A percentile compares a stretch with the other conserved stretches of the same genome.
Evolutionary conservation across 192 early-diverging fungal species (phyloP).

Genomic region (Fimicolochytrium jonesii): DNA sequence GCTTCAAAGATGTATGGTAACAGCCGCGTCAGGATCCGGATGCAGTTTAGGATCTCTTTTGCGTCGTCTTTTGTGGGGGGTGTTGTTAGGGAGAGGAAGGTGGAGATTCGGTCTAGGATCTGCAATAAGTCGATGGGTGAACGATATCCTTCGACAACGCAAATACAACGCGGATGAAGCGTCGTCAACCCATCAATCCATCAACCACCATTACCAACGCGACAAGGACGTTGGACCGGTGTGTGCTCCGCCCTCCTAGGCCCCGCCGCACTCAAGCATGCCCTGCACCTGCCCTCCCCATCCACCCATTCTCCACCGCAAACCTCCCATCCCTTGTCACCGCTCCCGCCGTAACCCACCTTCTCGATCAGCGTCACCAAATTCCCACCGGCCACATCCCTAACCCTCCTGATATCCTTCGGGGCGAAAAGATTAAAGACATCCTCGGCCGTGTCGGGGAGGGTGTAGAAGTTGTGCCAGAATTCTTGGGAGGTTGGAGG

Average conservation of each 20-base stretch:
- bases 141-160: too few species aligned
- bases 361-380: slow-evolving; percentile 71
- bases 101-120: slow-evolving; percentile 14
- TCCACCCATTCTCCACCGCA: too few species aligned
- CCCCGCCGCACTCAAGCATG: neutral
- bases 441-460: slow-evolving; percentile 75
- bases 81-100: slow-evolving; percentile 6
- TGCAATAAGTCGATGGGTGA: too few species aligned
- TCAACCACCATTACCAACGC: too few species aligned
- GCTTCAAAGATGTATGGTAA: slow-evolving; percentile 82
- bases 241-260: too few species aligned
- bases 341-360: slow-evolving; percentile 48
- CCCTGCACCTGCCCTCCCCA: too few species aligned
- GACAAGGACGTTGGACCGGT: too few species aligned
- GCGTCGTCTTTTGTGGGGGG: slow-evolving; percentile 48
- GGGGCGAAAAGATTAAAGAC: slow-evolving; percentile 80
- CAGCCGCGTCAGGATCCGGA: slow-evolving; percentile 77
- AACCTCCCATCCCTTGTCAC: too few species aligned
- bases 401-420: slow-evolving; percentile 74
- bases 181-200: too few species aligned
- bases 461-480: slow-evolving; percentile 61
- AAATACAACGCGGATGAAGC: too few species aligned
- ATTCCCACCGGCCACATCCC: slow-evolving; percentile 73
- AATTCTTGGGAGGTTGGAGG: slow-evolving; percentile 16
- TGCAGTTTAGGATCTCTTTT: slow-evolving; percentile 71